These are phyloP conservation scores for Talaromyces atroroseus DNA, from an alignment of 2,329 filamentous ascomycete species.

Conservation along the genomic window DNA sequence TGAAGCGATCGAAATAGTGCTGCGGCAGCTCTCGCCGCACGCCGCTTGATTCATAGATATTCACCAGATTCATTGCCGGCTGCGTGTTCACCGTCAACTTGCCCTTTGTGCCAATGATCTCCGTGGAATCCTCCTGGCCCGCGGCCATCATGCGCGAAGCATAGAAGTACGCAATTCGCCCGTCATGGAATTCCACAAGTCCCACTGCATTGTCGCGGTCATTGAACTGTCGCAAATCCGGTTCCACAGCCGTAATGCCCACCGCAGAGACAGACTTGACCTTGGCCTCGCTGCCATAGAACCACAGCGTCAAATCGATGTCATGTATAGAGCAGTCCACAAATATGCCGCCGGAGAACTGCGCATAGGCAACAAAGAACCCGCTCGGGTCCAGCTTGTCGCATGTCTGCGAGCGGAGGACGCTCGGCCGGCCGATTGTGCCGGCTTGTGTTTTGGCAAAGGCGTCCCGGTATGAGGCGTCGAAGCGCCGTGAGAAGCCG, in stretches of 20 bases:
- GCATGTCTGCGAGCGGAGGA: constrained; percentile 55
- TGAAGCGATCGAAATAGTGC: constrained; percentile 59
- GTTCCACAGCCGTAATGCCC: constrained; percentile 56
- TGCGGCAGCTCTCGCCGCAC: constrained; percentile 55
- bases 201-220: constrained; percentile 61
- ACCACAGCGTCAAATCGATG: constrained; percentile 62
- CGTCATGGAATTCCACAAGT: constrained; percentile 61
- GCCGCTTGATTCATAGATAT: constrained; percentile 49
- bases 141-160: constrained; percentile 61
- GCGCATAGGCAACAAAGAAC: constrained; percentile 64
- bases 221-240: constrained; percentile 52
- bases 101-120: constrained; percentile 62
- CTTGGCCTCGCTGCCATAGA: constrained; percentile 51
- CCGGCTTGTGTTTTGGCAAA: constrained; percentile 46
- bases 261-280: constrained; percentile 54
- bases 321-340: constrained; percentile 68
- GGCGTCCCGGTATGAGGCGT: constrained; percentile 58
- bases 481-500: constrained; percentile 62
- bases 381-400: constrained; percentile 61
- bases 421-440: constrained; percentile 53
- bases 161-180: constrained; percentile 61
- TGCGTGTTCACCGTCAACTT: constrained; percentile 59
- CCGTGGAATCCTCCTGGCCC: constrained; percentile 62
- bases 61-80: constrained; percentile 51
- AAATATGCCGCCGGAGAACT: constrained; percentile 63